Evolutionary conservation across 768 basidiomycete genomes (phyloP), one percentile per base, ranked within the genome.

Genomic region (Pholiota microspora): DNA sequence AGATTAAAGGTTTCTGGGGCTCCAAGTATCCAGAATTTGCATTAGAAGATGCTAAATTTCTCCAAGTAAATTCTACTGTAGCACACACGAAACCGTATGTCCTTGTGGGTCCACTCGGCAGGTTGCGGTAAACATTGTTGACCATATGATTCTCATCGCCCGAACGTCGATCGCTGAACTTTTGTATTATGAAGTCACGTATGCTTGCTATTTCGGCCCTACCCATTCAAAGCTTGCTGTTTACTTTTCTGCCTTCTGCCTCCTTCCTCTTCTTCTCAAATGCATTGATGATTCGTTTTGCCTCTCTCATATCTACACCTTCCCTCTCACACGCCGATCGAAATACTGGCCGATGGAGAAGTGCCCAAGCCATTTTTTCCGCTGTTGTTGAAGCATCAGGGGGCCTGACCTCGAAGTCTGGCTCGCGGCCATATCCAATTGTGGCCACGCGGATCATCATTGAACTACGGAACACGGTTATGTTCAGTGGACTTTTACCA

Each of bases 391-490:
- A 72, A 4, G 67, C 65, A 1, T 66, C 67, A 1, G 74, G 71
- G 7, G 73, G 64, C 1, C 67, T 53, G 0, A 78, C 62, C 45
- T 78, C 77, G 53, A 79, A 81, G 25, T 77, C 74, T 3, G 80
- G 77, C 16, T 65, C 56, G 3, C 71, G 75, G 0, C 66, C 72
- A 55, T 79, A 80, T 4, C 74, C 81, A 36, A 80, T 68, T 8
- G 60, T 70, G 16, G 81, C 77, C 1, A 72, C 70, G 7, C 71
- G 67, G 23, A 81, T 79, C 25, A 81, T 64, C 50, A 81, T 81
- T 1, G 67, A 29, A n/a, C 27, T n/a, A 36, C 29, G 52, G 21
- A 12, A 35, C 28, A 25, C 8, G 35, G 48, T 36, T 24, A 21
- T 48, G 10, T 9, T 12, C n/a, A 54, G 9, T 9, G 7, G 24